Conservation (phyloP, 208 protist species). For the Acanthamoeba lenticulata region DNA sequence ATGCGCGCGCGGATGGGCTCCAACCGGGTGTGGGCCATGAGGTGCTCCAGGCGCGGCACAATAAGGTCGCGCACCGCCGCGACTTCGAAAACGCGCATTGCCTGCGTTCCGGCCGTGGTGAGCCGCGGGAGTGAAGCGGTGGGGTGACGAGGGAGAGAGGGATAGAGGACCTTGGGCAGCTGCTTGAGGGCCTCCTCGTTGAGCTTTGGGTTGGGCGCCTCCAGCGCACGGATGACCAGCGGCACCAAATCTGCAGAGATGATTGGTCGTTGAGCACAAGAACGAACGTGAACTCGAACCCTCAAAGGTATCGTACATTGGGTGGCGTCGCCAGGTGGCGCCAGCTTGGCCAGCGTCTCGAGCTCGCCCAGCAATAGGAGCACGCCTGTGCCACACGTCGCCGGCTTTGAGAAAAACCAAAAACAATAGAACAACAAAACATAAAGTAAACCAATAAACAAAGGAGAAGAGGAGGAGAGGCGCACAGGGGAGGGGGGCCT, state of each 20-base stretch:
- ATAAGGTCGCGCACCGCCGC: neutral
- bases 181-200: constrained; percentile 22
- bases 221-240: neutral
- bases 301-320: neutral
- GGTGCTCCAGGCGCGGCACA: neutral
- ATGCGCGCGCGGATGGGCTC: constrained; percentile 1
- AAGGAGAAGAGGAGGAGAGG: neutral
- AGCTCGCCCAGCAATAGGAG: constrained; percentile 22
- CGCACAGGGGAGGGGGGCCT: neutral
- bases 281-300: neutral
- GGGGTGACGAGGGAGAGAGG: neutral
- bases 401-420: too few relatives aligned
- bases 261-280: neutral
- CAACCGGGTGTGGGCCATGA: neutral
- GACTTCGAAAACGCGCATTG: neutral
- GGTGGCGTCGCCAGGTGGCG: neutral
- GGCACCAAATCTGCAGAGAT: neutral
- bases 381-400: too few relatives aligned
- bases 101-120: too few relatives aligned
- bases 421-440: too few relatives aligned
- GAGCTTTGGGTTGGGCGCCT: constrained; percentile 26
- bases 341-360: constrained; percentile 11
- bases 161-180: neutral
- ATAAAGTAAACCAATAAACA: too few relatives aligned
- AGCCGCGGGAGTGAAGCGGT: too few relatives aligned